Conservation (phyloP, 345 rosid genomes). For the Eucalyptus camaldulensis region DNA sequence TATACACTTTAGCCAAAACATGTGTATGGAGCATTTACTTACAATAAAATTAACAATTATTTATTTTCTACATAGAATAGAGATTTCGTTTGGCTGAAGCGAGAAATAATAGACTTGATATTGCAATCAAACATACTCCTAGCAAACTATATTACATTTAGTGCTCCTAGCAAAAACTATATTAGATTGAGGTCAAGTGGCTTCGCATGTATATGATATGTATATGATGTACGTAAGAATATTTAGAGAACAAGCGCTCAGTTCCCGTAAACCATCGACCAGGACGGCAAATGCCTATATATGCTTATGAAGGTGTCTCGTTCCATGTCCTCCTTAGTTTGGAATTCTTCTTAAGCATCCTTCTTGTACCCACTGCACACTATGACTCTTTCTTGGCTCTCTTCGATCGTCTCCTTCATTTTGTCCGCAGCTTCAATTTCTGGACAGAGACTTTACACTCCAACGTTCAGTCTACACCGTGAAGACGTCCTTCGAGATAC, state of each 20-base stretch:
- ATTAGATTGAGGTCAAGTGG: not conserved
- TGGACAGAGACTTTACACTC: not conserved
- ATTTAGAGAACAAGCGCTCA: not conserved
- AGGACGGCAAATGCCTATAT: not conserved
- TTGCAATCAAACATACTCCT: not conserved
- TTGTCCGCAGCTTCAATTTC: not conserved
- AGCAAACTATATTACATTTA: not conserved
- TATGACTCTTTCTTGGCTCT: not conserved
- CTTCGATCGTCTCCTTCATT: not conserved
- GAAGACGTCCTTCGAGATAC: not conserved
- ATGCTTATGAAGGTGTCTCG: not conserved
- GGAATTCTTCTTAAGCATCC: not conserved
- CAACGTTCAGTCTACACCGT: not conserved
- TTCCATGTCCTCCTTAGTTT: not conserved
- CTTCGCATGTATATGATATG: not conserved
- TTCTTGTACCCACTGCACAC: not conserved
- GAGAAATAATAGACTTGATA: not conserved
- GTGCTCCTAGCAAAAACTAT: not conserved
- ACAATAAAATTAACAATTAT: not conserved
- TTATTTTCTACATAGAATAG: too few relatives aligned
- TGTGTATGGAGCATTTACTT: not conserved
- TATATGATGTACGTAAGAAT: not conserved
- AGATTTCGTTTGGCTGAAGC: not conserved
- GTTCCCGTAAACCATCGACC: not conserved
- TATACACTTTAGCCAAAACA: too few relatives aligned